phyloP scores from a whole-genome alignment of 2,329 filamentous ascomycete species.

The Pseudopithomyces chartarum region DNA sequence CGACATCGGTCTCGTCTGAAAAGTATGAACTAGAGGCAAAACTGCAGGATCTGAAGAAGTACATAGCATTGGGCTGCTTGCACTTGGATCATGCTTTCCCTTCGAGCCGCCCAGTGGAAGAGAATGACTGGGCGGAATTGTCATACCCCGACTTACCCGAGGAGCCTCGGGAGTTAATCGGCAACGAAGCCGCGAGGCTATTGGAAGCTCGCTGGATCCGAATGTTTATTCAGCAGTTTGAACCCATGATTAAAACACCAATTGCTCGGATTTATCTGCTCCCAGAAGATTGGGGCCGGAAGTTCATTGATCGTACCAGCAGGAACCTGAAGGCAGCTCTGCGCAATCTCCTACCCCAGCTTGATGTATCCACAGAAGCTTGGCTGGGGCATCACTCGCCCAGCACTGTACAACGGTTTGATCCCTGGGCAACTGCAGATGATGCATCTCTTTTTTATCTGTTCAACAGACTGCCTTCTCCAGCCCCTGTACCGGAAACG shows the following conservation, averaged over 20 bases:
- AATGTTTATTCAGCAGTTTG: slow-evolving; percentile 23
- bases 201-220: slow-evolving; percentile 44
- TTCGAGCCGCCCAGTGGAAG: not conserved
- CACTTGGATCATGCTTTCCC: slow-evolving; percentile 19
- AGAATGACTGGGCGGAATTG: slow-evolving; percentile 32
- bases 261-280: slow-evolving; percentile 64
- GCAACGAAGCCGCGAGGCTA: slow-evolving; percentile 29
- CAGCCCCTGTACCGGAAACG: slow-evolving; percentile 58
- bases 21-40: slow-evolving; percentile 8
- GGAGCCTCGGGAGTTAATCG: slow-evolving; percentile 28
- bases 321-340: slow-evolving; percentile 53
- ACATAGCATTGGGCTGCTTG: slow-evolving; percentile 44
- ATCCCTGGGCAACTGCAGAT: slow-evolving; percentile 49
- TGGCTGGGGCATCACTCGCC: slow-evolving; percentile 59
- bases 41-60: slow-evolving; percentile 28
- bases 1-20: slow-evolving; percentile 15
- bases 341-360: slow-evolving; percentile 52
- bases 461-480: slow-evolving; percentile 76
- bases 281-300: slow-evolving; percentile 67
- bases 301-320: slow-evolving; percentile 57
- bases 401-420: slow-evolving; percentile 33
- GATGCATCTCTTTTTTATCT: slow-evolving; percentile 66
- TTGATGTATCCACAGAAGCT: slow-evolving; percentile 61
- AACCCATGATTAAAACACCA: not conserved
- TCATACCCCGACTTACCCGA: slow-evolving; percentile 21